Conservation (phyloP, 2,329 filamentous ascomycete species). For the Cytospora schulzeri region DNA sequence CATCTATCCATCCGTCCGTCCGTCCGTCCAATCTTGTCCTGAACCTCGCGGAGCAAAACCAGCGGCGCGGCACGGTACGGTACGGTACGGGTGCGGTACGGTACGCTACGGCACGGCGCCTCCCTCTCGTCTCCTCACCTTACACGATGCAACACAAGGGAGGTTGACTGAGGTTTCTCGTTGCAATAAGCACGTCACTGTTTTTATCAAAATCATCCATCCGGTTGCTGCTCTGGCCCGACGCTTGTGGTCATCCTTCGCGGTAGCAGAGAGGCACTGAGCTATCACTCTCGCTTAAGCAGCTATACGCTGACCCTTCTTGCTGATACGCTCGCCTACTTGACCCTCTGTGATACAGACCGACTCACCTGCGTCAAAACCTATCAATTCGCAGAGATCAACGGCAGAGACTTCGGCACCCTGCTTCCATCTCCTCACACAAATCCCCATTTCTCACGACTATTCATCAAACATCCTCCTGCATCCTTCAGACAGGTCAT, state of each 20-base stretch:
- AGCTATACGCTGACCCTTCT: constrained; percentile 24
- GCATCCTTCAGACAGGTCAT: constrained; percentile 19
- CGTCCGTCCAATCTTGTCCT: background rate
- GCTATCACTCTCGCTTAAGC: constrained; percentile 30
- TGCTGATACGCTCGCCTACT: constrained; percentile 29
- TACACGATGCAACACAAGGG: background rate
- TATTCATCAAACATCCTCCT: constrained; percentile 14
- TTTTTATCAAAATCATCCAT: background rate
- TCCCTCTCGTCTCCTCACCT: background rate
- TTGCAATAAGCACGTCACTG: background rate
- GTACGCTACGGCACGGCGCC: constrained; percentile 7
- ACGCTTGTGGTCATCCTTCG: constrained; percentile 2
- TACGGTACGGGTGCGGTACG: background rate
- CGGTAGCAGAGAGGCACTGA: constrained; percentile 20
- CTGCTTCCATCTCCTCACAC: constrained; percentile 16
- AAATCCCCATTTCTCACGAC: constrained; percentile 11
- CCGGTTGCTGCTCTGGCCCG: background rate
- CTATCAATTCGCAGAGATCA: constrained; percentile 26
- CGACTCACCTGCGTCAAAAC: constrained; percentile 24
- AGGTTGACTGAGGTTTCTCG: background rate
- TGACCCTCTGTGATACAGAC: constrained; percentile 25
- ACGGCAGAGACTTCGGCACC: constrained; percentile 17
- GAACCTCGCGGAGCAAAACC: background rate
- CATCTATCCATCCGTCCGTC: background rate
- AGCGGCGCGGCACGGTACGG: background rate